Evolutionary conservation across 2,329 filamentous ascomycete genomes (phyloP).

Genomic region (Cercospora zeina): DNA sequence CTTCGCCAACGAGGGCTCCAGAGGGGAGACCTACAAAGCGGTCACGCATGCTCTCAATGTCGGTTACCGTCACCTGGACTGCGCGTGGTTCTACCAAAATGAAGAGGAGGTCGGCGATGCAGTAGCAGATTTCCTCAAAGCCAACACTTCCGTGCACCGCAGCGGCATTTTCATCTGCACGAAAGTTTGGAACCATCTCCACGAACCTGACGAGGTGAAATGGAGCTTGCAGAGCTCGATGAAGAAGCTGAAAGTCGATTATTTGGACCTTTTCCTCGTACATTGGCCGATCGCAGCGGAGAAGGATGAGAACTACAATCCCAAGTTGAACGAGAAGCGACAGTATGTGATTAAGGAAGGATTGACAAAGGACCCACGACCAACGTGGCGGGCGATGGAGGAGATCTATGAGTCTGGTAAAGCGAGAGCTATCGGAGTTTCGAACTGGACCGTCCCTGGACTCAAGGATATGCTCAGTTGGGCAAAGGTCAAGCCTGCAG

Average conservation of each 20-base stretch:
- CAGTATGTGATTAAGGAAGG: constrained; percentile 65
- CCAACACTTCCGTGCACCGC: constrained; percentile 49
- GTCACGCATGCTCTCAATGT: constrained; percentile 52
- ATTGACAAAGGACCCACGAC: constrained; percentile 65
- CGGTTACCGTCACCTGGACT: constrained; percentile 59
- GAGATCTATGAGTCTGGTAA: constrained; percentile 57
- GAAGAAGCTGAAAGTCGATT: constrained; percentile 39
- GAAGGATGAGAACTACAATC: constrained; percentile 51
- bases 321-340: constrained; percentile 54
- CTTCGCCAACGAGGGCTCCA: constrained; percentile 64
- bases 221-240: constrained; percentile 41
- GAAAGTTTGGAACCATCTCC: constrained; percentile 57
- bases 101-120: constrained; percentile 56
- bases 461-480: constrained; percentile 49
- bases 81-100: constrained; percentile 58
- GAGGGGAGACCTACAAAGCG: constrained; percentile 60
- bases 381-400: constrained; percentile 65
- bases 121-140: constrained; percentile 57
- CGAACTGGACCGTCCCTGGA: constrained; percentile 51
- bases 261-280: constrained; percentile 42
- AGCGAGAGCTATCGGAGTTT: constrained; percentile 55
- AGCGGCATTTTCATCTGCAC: constrained; percentile 55
- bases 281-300: constrained; percentile 54
- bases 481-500: constrained; percentile 46
- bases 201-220: constrained; percentile 44